These are phyloP conservation scores for Leishmania braziliensis DNA, from an alignment of 208 protist species.

Conservation along the genomic window DNA sequence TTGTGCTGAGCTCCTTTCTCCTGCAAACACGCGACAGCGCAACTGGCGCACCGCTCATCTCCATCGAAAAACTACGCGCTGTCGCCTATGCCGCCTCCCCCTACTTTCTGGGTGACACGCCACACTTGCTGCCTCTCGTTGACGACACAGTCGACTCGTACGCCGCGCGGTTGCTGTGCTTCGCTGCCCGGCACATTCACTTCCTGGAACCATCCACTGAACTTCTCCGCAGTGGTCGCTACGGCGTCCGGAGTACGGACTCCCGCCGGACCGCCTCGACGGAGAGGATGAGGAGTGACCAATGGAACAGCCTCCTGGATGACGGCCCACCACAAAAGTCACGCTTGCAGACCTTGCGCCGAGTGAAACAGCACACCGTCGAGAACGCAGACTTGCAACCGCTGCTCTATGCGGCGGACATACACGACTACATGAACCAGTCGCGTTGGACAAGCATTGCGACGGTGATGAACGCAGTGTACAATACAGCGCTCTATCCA, in stretches of 20 bases:
- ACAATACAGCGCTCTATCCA: constrained; percentile 52
- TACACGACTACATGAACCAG: constrained; percentile 51
- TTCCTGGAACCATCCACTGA: constrained; percentile 18
- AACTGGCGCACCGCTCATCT: constrained; percentile 26
- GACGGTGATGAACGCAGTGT: constrained; percentile 23
- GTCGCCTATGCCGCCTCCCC: constrained; percentile 28
- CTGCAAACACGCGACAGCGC: constrained; percentile 19
- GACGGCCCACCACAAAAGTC: constrained; percentile 26
- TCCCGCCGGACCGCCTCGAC: background rate
- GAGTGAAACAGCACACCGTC: constrained; percentile 35
- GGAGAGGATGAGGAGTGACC: background rate
- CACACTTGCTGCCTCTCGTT: constrained; percentile 24
- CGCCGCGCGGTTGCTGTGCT: constrained; percentile 32
- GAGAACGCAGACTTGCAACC: constrained; percentile 54
- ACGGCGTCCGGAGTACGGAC: background rate
- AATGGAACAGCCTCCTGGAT: constrained; percentile 9
- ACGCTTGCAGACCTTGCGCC: constrained; percentile 39
- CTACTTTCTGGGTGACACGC: constrained; percentile 24
- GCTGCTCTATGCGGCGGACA: constrained; percentile 71
- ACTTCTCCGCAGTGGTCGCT: constrained; percentile 28
- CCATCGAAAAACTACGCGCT: constrained; percentile 36
- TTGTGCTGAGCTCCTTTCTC: constrained; percentile 52
- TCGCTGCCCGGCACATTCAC: constrained; percentile 23
- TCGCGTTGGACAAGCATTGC: constrained; percentile 37
- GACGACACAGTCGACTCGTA: constrained; percentile 42